A percentile compares a stretch with the other conserved stretches of the same genome.
phyloP scores from a whole-genome alignment of 192 early-diverging fungal genomes.

The Backusella parvicylindrica region DNA sequence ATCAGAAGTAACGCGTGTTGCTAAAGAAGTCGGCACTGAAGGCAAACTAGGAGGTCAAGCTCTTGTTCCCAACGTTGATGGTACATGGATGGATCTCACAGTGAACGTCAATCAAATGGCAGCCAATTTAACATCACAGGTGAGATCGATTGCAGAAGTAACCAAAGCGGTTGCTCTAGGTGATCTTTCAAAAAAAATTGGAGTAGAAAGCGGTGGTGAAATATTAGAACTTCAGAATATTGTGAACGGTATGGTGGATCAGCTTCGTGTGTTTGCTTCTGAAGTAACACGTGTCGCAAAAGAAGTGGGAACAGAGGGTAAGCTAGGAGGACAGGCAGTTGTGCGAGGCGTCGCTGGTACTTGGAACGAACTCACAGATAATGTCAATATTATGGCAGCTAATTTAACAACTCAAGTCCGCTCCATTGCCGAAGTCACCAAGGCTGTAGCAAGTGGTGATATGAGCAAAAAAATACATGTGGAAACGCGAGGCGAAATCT shows the following conservation, averaged over 20 bases:
- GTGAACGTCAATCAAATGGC: conserved; percentile 42
- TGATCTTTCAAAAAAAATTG: conserved; percentile 54
- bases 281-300: conserved; percentile 68
- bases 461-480: conserved; percentile 57
- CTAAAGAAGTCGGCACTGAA: conserved; percentile 65
- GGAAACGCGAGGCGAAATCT: conserved; percentile 56
- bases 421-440: conserved; percentile 63
- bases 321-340: conserved; percentile 65
- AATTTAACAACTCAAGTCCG: conserved; percentile 69
- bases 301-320: conserved; percentile 71
- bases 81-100: conserved; percentile 40
- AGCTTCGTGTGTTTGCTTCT: conserved; percentile 58
- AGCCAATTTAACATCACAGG: conserved; percentile 34
- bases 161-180: conserved; percentile 55
- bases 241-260: conserved; percentile 67
- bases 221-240: conserved; percentile 55
- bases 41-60: conserved; percentile 49
- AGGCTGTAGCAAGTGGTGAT: conserved; percentile 68
- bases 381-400: conserved; percentile 71
- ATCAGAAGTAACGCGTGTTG: conserved; percentile 60
- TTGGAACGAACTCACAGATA: conserved; percentile 71
- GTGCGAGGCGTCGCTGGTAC: conserved; percentile 62
- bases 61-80: conserved; percentile 35
- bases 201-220: conserved; percentile 50
- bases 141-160: conserved; percentile 57